A percentile compares a stretch with the other conserved stretches of the same genome.
These are phyloP conservation scores for Sextonia rubra DNA, from an alignment of 164 flowering plant genomes.

Conservation along the genomic window DNA sequence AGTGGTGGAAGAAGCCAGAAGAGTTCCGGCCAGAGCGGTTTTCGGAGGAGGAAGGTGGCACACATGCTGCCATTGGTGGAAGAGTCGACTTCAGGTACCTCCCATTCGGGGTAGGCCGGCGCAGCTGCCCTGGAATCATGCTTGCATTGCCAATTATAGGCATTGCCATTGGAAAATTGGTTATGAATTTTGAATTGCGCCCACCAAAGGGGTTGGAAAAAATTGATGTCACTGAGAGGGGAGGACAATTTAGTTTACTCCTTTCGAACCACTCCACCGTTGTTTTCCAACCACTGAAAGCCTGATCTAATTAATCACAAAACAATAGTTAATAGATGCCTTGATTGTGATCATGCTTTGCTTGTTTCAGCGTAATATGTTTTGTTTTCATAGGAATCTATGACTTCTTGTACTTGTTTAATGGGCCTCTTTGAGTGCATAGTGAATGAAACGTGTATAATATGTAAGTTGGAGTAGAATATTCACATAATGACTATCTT, in stretches of 20 bases:
- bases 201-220: slow-evolving; percentile 39
- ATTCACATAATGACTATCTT: background rate
- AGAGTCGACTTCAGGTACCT: slow-evolving; percentile 49
- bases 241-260: slow-evolving; percentile 67
- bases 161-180: slow-evolving; percentile 43
- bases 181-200: slow-evolving; percentile 40
- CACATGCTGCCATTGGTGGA: slow-evolving; percentile 44
- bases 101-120: slow-evolving; percentile 61
- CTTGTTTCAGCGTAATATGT: background rate
- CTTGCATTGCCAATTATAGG: slow-evolving; percentile 60
- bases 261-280: slow-evolving; percentile 54
- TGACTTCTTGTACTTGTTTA: background rate
- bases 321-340: too few relatives aligned
- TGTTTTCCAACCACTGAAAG: slow-evolving; percentile 30
- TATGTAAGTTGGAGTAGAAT: background rate
- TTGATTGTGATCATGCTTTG: too few relatives aligned
- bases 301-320: slow-evolving; percentile 6
- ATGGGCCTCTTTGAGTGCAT: background rate
- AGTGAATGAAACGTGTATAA: background rate
- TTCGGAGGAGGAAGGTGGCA: slow-evolving; percentile 46
- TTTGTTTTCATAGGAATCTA: background rate
- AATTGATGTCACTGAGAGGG: slow-evolving; percentile 53
- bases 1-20: slow-evolving; percentile 45
- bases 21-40: slow-evolving; percentile 68
- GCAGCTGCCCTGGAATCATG: slow-evolving; percentile 66